Conservation (phyloP, 352 stramenopile species). For the Phytophthora sp. region DNA sequence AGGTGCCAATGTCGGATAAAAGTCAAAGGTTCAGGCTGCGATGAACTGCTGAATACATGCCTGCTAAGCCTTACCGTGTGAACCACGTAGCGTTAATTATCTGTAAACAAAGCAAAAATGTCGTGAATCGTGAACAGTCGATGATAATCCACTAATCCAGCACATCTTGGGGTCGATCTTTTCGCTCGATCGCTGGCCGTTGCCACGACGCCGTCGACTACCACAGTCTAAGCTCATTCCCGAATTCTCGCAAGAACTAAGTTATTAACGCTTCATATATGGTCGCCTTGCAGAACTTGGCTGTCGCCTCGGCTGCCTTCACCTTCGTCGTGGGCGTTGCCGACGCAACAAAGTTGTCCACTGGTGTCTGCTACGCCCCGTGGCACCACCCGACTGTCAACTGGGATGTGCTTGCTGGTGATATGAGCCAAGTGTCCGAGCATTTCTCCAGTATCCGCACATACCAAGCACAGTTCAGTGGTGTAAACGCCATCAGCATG, state of each 20-base stretch:
- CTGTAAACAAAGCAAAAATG: not conserved
- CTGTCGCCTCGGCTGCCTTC: not conserved
- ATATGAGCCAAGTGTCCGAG: conserved; percentile 46
- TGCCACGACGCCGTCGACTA: not conserved
- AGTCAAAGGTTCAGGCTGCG: no score
- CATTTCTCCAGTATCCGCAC: conserved; percentile 71
- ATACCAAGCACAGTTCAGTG: conserved; percentile 65
- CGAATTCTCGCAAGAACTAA: conserved; percentile 14
- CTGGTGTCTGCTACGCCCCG: conserved; percentile 63
- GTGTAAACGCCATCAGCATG: conserved; percentile 54
- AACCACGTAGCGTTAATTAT: not conserved
- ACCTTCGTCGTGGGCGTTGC: not conserved
- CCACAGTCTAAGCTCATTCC: conserved; percentile 15
- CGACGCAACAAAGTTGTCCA: conserved; percentile 17
- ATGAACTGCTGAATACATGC: not conserved
- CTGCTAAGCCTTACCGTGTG: not conserved
- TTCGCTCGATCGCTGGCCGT: conserved; percentile 15
- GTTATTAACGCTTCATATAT: conserved; percentile 13
- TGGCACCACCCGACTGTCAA: conserved; percentile 64
- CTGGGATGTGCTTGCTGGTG: conserved; percentile 36
- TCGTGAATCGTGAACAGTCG: conserved; percentile 7
- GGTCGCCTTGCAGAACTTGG: conserved; percentile 2
- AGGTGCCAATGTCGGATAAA: no score
- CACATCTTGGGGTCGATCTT: conserved; percentile 20
- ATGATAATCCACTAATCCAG: conserved; percentile 8